Percentiles rank a stretch among this genome's conserved stretches.
Conservation (phyloP, 2,329 filamentous ascomycete genomes). For the Rutstroemia sp. region DNA sequence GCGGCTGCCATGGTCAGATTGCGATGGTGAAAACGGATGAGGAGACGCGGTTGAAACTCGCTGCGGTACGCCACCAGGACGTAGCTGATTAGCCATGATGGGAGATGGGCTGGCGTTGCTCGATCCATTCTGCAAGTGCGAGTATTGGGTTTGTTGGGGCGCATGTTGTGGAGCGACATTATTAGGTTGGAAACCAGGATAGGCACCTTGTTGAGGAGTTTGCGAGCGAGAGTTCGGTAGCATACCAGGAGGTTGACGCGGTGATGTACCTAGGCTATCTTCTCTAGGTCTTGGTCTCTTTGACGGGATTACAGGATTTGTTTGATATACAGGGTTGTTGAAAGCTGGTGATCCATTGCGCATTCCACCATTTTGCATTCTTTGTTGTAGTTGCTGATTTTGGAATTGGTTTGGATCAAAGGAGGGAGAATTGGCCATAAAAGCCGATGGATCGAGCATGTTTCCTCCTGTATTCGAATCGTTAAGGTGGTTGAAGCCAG, state of each 20-base stretch:
- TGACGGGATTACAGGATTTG: constrained; percentile 79
- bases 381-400: constrained; percentile 42
- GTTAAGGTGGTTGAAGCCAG: constrained; percentile 54
- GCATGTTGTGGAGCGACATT: constrained; percentile 50
- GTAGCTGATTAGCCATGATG: constrained; percentile 77
- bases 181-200: constrained; percentile 61
- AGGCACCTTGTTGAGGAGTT: constrained; percentile 71
- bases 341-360: constrained; percentile 78
- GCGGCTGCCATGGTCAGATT: constrained; percentile 63
- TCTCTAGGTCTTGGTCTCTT: constrained; percentile 78
- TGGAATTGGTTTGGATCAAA: constrained; percentile 48
- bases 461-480: constrained; percentile 48
- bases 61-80: constrained; percentile 63
- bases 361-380: constrained; percentile 76
- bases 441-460: constrained; percentile 61
- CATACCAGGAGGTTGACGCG: constrained; percentile 66
- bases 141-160: constrained; percentile 62
- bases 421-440: constrained; percentile 51
- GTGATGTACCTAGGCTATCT: constrained; percentile 78
- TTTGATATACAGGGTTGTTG: constrained; percentile 72
- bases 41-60: constrained; percentile 88
- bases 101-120: constrained; percentile 86
- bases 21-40: constrained; percentile 77
- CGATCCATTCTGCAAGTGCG: constrained; percentile 76
- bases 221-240: constrained; percentile 81